phyloP scores from a whole-genome alignment of 1,284 basidiomycete species.

The Ceratobasidium sp. region DNA sequence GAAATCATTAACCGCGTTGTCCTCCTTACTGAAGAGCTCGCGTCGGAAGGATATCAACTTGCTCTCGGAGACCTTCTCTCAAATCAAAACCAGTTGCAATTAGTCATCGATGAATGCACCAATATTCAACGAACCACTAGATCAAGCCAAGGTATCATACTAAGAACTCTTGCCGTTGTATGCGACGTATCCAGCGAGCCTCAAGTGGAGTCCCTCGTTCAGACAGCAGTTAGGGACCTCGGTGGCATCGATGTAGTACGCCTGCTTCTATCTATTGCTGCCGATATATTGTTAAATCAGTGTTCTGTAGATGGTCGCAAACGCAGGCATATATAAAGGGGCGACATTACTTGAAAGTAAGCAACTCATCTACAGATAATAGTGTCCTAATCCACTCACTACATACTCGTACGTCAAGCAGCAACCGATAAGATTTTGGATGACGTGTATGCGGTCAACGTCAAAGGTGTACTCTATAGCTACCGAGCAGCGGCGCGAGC shows the following conservation, averaged over 20 bases:
- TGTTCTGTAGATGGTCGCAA: slow-evolving; percentile 41
- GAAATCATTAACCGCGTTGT: not conserved
- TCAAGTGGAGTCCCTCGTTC: slow-evolving; percentile 20
- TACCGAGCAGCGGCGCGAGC: slow-evolving; percentile 53
- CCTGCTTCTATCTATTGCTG: not conserved
- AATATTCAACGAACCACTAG: not conserved
- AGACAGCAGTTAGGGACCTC: slow-evolving; percentile 2
- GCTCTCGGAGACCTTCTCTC: slow-evolving; percentile 32
- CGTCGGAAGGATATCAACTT: slow-evolving; percentile 35
- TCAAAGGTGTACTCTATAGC: slow-evolving; percentile 51
- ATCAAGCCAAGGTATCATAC: not conserved
- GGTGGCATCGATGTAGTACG: slow-evolving; percentile 35
- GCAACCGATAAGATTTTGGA: slow-evolving; percentile 48
- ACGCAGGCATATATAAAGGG: slow-evolving; percentile 36
- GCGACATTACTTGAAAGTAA: slow-evolving; percentile 40
- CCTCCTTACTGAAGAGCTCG: not conserved
- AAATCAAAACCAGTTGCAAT: slow-evolving; percentile 18
- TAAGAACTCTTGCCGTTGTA: slow-evolving; percentile 7
- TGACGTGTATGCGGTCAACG: slow-evolving; percentile 50
- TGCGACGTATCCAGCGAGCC: slow-evolving; percentile 35
- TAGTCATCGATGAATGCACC: slow-evolving; percentile 22
- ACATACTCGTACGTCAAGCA: not conserved
- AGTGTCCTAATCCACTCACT: not conserved
- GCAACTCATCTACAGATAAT: not conserved
- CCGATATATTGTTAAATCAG: not conserved